Conservation (phyloP, 345 rosid species). For the Salix koriyanagi region DNA sequence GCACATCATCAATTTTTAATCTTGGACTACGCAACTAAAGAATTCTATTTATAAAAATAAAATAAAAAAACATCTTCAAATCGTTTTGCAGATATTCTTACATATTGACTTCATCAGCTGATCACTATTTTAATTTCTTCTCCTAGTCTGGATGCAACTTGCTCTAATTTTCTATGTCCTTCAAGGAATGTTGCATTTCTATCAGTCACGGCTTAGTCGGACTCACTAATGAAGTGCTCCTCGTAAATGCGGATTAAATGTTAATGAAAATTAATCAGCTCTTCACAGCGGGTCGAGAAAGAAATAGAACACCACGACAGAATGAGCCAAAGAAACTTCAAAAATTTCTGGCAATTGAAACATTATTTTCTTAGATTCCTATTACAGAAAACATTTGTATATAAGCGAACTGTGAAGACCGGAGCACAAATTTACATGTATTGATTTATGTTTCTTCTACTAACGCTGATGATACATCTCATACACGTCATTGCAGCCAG, state of each 20-base stretch:
- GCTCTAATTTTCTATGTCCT: no score
- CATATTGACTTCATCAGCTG: no score
- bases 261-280: background rate
- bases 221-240: no score
- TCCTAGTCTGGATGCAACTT: no score
- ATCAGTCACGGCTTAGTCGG: no score
- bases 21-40: no score
- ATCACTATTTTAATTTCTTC: no score
- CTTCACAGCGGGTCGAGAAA: background rate
- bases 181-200: no score
- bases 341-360: background rate
- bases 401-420: conserved; percentile 2
- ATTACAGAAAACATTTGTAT: background rate
- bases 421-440: conserved; percentile 9
- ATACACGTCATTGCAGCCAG: background rate
- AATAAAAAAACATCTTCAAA: no score
- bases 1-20: no score
- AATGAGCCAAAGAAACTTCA: background rate
- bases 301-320: background rate
- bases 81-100: no score
- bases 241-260: background rate
- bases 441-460: background rate
- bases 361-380: background rate
- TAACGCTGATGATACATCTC: background rate
- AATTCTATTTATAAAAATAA: no score